Conservation (phyloP, 257 asterid genomes). For the Solanum bulbocastanum region DNA sequence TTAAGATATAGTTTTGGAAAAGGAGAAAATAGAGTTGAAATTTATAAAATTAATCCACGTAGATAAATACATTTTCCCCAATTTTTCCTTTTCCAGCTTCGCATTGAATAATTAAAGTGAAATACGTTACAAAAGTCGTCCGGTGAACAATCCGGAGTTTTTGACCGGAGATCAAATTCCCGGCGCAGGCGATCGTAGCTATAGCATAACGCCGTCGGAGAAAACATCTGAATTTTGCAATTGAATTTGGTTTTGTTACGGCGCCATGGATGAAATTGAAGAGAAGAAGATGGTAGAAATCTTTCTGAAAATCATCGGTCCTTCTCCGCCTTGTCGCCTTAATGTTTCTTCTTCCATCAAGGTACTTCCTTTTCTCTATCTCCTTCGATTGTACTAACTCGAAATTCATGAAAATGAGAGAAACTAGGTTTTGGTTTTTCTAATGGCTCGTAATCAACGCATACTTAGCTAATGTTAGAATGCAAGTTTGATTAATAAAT, state of each 20-base stretch:
- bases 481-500: neutral
- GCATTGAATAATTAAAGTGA: neutral
- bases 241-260: conserved; percentile 2
- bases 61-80: neutral
- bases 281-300: conserved; percentile 35
- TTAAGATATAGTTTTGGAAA: too few species aligned
- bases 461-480: neutral
- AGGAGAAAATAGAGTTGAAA: neutral
- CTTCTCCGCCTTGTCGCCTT: conserved; percentile 67
- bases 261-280: neutral
- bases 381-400: neutral
- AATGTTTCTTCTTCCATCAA: conserved; percentile 54
- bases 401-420: neutral
- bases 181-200: neutral
- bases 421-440: neutral
- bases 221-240: neutral
- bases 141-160: neutral
- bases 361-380: conserved; percentile 16
- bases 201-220: neutral
- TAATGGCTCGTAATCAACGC: neutral
- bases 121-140: neutral
- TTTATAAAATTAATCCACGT: neutral
- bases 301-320: conserved; percentile 60
- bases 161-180: neutral
- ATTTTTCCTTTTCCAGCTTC: neutral